Percentiles rank a stretch among this genome's conserved stretches.
Conservation (phyloP, 139 green algal species). For the Auxenochlorella pyrenoidosa region DNA sequence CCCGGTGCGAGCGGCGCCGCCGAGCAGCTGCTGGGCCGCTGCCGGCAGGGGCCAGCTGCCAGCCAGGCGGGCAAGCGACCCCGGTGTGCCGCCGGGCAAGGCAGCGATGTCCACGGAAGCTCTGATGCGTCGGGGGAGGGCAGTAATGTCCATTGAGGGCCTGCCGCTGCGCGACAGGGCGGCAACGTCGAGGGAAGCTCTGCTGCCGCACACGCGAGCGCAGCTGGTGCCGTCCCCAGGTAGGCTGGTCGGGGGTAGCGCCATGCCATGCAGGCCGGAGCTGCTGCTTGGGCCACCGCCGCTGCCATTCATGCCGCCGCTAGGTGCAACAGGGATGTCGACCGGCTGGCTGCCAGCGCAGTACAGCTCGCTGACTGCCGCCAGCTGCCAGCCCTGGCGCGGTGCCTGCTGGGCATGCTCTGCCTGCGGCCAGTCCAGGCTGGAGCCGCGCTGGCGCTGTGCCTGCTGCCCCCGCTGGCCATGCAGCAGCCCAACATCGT, state of each 20-base stretch:
- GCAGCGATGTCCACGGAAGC: background rate
- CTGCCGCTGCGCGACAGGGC: too few species aligned
- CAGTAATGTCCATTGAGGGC: too few species aligned
- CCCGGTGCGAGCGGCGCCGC: background rate
- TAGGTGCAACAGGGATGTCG: background rate
- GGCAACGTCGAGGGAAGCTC: too few species aligned
- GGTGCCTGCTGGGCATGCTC: background rate
- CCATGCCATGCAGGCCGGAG: background rate
- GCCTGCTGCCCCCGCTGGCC: background rate
- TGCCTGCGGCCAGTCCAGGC: background rate
- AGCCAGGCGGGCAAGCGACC: too few species aligned
- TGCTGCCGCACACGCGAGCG: too few species aligned
- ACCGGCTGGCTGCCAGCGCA: background rate
- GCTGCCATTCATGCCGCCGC: too few species aligned
- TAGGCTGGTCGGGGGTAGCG: too few species aligned
- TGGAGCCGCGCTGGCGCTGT: background rate
- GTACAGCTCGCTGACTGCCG: background rate
- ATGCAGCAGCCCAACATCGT: background rate
- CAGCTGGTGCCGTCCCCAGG: too few species aligned
- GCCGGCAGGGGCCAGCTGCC: background rate
- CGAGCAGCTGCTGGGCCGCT: background rate
- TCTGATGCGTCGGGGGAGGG: too few species aligned
- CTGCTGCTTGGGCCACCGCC: too few species aligned
- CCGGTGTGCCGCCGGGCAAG: background rate
- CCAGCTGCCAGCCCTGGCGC: background rate